Conservation (phyloP, 495 filamentous ascomycete genomes). For the Xylaria bambusicola region DNA sequence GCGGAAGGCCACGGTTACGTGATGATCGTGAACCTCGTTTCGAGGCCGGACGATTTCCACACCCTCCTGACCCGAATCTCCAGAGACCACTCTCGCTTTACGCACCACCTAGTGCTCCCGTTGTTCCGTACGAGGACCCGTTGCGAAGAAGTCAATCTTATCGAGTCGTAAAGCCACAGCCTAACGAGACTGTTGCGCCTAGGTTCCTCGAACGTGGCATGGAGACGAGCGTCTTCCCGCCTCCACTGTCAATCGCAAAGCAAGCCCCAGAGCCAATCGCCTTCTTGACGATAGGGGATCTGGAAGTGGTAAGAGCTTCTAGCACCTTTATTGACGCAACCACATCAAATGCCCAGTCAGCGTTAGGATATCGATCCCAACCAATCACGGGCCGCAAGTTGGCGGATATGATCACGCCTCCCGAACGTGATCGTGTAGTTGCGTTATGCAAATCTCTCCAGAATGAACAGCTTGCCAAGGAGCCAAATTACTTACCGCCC, state of each 20-base stretch:
- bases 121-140: constrained; percentile 44
- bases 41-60: constrained; percentile 50
- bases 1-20: constrained; percentile 86
- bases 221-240: constrained; percentile 50
- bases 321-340: constrained; percentile 47
- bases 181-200: constrained; percentile 46
- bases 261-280: constrained; percentile 50
- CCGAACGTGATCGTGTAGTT: constrained; percentile 53
- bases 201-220: constrained; percentile 49
- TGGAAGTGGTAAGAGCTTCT: constrained; percentile 58
- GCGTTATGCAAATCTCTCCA: constrained; percentile 48
- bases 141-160: constrained; percentile 55
- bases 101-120: constrained; percentile 32
- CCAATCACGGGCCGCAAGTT: constrained; percentile 44
- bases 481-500: constrained; percentile 58
- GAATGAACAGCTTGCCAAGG: constrained; percentile 51
- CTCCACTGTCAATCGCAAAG: constrained; percentile 46
- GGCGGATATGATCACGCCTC: constrained; percentile 47
- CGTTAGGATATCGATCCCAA: constrained; percentile 44
- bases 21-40: constrained; percentile 69
- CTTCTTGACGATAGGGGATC: constrained; percentile 52
- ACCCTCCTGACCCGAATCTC: constrained; percentile 41
- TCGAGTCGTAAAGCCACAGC: constrained; percentile 61
- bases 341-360: constrained; percentile 20
- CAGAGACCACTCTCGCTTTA: constrained; percentile 50